Percentiles rank a stretch among this genome's conserved stretches.
phyloP scores from a whole-genome alignment of 2,329 filamentous ascomycete species.

The Penicillium verrucosum region DNA sequence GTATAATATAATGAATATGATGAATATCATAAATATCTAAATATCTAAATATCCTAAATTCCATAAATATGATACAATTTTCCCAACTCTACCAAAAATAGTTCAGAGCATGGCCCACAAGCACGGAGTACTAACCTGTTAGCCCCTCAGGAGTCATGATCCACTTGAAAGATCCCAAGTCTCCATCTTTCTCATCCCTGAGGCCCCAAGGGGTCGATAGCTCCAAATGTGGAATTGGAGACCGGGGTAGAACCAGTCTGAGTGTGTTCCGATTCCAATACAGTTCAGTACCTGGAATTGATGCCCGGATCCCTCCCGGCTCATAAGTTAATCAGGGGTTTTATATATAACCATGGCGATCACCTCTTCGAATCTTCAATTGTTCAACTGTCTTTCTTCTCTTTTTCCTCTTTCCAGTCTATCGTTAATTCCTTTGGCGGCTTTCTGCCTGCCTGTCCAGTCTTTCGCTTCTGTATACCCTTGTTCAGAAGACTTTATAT shows the following conservation, averaged over 20 bases:
- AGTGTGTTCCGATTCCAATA: not conserved
- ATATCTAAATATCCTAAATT: too few species aligned
- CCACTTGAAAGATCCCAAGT: conserved; percentile 19
- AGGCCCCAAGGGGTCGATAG: conserved; percentile 17
- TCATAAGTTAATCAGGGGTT: conserved; percentile 28
- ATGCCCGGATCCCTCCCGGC: not conserved
- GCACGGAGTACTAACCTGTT: conserved; percentile 3
- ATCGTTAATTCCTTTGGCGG: conserved; percentile 30
- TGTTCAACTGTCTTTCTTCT: conserved; percentile 11
- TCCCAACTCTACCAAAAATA: conserved; percentile 15
- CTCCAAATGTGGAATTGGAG: conserved; percentile 24
- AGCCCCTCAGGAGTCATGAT: conserved; percentile 10
- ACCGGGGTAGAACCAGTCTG: conserved; percentile 20
- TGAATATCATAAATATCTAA: not conserved
- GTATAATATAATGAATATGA: not conserved
- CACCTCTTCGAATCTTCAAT: conserved; percentile 12
- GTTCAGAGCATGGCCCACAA: conserved; percentile 14
- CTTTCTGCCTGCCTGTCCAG: conserved; percentile 15
- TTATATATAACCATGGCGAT: conserved; percentile 33
- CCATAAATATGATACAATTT: conserved; percentile 7
- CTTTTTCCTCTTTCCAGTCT: conserved; percentile 30
- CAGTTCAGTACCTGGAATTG: conserved; percentile 5
- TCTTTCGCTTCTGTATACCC: conserved; percentile 15
- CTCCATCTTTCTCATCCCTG: conserved; percentile 12
- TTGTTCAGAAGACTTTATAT: conserved; percentile 14